phyloP scores from a whole-genome alignment of 176 grass and related monocot genomes.

The barley (Hordeum vulgare) region DNA sequence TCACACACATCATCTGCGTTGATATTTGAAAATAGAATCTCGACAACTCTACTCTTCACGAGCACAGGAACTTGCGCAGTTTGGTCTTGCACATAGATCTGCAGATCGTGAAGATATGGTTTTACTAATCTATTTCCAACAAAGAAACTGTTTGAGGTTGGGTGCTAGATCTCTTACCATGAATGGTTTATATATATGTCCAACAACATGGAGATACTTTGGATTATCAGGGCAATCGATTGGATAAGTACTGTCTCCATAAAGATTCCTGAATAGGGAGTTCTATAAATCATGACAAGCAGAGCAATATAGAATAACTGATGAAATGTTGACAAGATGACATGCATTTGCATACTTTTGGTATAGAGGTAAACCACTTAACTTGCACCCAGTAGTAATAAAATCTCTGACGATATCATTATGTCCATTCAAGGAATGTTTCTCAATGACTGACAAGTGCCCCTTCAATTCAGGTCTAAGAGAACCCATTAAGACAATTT shows the following conservation, averaged over 20 bases:
- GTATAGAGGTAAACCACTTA: slow-evolving; percentile 43
- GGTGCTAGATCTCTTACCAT: slow-evolving; percentile 20
- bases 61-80: slow-evolving; percentile 52
- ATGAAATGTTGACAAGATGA: background rate
- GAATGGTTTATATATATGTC: slow-evolving; percentile 57
- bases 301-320: background rate
- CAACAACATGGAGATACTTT: slow-evolving; percentile 46
- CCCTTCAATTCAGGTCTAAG: background rate
- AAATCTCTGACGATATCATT: slow-evolving; percentile 36
- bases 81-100: slow-evolving; percentile 53
- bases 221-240: slow-evolving; percentile 45
- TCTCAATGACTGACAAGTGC: slow-evolving; percentile 22
- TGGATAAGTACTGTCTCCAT: background rate
- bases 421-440: slow-evolving; percentile 18
- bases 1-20: slow-evolving; percentile 42
- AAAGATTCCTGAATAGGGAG: slow-evolving; percentile 32
- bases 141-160: background rate
- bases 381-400: slow-evolving; percentile 47
- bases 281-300: background rate
- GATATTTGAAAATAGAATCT: slow-evolving; percentile 57
- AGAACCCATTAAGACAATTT: slow-evolving; percentile 27
- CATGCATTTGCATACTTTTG: slow-evolving; percentile 33
- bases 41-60: slow-evolving; percentile 57
- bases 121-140: background rate
- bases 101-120: background rate